A percentile compares a stretch with the other conserved stretches of the same genome.
phyloP scores from a whole-genome alignment of 495 filamentous ascomycete genomes.

The Cryomyces minteri region DNA sequence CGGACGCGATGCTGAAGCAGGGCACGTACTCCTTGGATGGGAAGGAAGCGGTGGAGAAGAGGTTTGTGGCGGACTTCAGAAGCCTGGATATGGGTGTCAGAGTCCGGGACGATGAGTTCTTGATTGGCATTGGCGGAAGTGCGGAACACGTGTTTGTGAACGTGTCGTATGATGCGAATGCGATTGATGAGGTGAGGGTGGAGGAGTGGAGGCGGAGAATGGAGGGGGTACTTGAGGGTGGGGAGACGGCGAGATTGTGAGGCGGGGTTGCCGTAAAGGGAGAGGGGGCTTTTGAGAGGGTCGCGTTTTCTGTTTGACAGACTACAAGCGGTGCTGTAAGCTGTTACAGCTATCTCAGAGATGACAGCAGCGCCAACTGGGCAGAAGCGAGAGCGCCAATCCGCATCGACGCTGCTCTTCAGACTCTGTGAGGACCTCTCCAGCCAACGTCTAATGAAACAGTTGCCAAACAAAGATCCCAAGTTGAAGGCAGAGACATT shows the following conservation, averaged over 20 bases:
- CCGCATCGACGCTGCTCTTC: too few relatives aligned
- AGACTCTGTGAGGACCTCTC: too few relatives aligned
- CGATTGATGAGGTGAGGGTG: constrained; percentile 9
- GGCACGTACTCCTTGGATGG: background rate
- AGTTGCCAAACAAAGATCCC: too few relatives aligned
- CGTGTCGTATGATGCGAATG: constrained; percentile 14
- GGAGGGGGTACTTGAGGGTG: constrained; percentile 10
- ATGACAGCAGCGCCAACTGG: too few relatives aligned
- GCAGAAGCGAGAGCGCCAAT: too few relatives aligned
- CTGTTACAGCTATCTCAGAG: too few relatives aligned
- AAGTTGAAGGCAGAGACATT: too few relatives aligned
- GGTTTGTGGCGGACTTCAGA: constrained; percentile 8
- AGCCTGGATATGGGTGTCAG: constrained; percentile 7
- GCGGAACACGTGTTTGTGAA: constrained; percentile 11
- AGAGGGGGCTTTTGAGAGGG: too few relatives aligned
- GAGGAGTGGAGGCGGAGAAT: constrained; percentile 15
- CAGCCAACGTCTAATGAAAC: too few relatives aligned
- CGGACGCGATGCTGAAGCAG: constrained; percentile 10
- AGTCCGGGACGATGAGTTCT: constrained; percentile 18
- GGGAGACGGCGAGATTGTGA: background rate
- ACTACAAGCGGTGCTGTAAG: too few relatives aligned
- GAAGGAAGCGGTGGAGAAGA: constrained; percentile 1
- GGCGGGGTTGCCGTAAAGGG: background rate
- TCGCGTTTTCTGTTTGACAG: too few relatives aligned
- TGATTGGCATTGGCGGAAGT: constrained; percentile 14